These are phyloP conservation scores for Naganishia antarctica DNA, from an alignment of 768 basidiomycete genomes.

Conservation along the genomic window DNA sequence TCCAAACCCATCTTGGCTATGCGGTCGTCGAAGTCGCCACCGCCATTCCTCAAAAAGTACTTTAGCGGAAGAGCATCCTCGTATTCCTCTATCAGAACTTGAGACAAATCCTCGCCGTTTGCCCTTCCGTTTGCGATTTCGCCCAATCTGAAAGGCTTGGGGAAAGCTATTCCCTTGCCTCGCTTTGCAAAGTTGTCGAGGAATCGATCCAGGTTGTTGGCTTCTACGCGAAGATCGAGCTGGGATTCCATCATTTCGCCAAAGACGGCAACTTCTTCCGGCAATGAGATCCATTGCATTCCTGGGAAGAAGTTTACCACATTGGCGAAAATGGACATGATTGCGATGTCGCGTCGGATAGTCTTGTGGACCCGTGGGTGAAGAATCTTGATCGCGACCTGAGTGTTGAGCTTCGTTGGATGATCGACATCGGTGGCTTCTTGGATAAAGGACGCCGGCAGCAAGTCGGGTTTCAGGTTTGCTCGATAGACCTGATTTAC, in stretches of 20 bases:
- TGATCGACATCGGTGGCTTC: conserved; percentile 4
- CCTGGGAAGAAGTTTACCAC: conserved; percentile 75
- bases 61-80: conserved; percentile 89
- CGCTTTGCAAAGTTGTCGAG: conserved; percentile 73
- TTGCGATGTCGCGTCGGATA: conserved; percentile 82
- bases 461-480: conserved; percentile 71
- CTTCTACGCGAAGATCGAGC: conserved; percentile 83
- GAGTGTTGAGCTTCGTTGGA: conserved; percentile 49
- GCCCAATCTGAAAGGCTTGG: conserved; percentile 65
- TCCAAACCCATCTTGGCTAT: conserved; percentile 90
- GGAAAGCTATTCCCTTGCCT: conserved; percentile 80
- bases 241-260: conserved; percentile 95
- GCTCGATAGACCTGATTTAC: conserved; percentile 74
- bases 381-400: conserved; percentile 91
- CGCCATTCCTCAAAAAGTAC: conserved; percentile 77
- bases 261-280: conserved; percentile 91
- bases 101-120: conserved; percentile 24
- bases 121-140: conserved; percentile 63
- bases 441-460: conserved; percentile 74
- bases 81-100: conserved; percentile 81
- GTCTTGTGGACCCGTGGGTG: conserved; percentile 79
- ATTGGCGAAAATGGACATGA: conserved; percentile 89
- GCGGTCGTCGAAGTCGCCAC: conserved; percentile 81
- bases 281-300: conserved; percentile 92
- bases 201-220: conserved; percentile 76